Evolutionary conservation across 139 green algal genomes (phyloP), one percentile per base, ranked within the genome.

Genomic region (Closterium sp.): DNA sequence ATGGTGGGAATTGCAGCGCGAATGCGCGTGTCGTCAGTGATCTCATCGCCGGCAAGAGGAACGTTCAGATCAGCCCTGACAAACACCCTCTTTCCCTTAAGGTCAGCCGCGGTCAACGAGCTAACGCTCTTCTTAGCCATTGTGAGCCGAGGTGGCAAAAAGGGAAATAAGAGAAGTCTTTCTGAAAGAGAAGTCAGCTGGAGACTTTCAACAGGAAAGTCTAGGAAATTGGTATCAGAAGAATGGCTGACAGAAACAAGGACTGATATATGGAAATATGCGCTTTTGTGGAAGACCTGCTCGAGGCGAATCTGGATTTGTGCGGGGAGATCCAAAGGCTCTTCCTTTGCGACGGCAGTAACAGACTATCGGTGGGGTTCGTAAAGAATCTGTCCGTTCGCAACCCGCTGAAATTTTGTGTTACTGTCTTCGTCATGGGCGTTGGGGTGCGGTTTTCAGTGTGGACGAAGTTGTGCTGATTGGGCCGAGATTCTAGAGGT

Each of bases 11-110:
- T 94, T 7, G 98, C 97, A 86, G 97, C 98, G 32, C 98, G 96
- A 94, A 99, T 99, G 94, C 98, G 97, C 27, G 98, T 99, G 97
- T 99, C 98, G 93, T 99, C 98, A n/a, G 96, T 99, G 96, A 99
- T 99, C 38, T 97, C 97, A 86, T 97, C 94, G 86, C 95, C 97
- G 95, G 99, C 97, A 22, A 99, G 96, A 19, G 98, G 98, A 38
- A 99, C 98, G 96, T 99, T 99, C 86, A 99, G 96, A 93, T 99
- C 98, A 62, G 96, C 97, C 90, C 97, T 95, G 31, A 98, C 93
- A 88, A 98, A 95, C 19, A 97, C 96, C 4, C 92, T 90, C 96
- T 99, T 99, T 94, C 98, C 98, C 95, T 99, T 96, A 27, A 99
- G 96, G 87, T 99, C 98, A 17, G 93, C 95, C 96, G 98, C 97